Conservation (phyloP, 2,329 filamentous ascomycete genomes). For the Monosporascus cannonballus region DNA sequence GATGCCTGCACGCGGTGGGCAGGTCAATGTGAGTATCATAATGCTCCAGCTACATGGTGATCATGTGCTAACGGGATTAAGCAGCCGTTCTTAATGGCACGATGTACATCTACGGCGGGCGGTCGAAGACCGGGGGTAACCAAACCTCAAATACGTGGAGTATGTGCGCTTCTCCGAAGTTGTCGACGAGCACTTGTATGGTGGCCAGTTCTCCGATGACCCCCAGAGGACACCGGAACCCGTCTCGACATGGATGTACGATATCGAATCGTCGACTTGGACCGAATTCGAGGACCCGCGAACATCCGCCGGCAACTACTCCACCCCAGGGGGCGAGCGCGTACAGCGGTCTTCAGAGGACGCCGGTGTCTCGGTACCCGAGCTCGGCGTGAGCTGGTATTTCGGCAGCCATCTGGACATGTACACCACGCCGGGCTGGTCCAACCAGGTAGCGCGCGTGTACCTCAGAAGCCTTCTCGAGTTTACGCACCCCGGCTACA, state of each 20-base stretch:
- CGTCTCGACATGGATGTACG: conserved; percentile 65
- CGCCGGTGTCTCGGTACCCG: conserved; percentile 63
- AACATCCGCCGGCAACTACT: conserved; percentile 58
- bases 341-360: conserved; percentile 70
- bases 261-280: conserved; percentile 55
- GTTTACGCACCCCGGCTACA: conserved; percentile 66
- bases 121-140: conserved; percentile 49
- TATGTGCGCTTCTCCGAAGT: conserved; percentile 29
- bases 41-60: not conserved
- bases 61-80: conserved; percentile 26
- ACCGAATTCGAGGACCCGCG: conserved; percentile 53
- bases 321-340: conserved; percentile 45
- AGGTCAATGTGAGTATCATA: conserved; percentile 46
- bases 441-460: conserved; percentile 53
- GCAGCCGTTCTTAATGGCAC: conserved; percentile 67
- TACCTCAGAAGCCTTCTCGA: conserved; percentile 72
- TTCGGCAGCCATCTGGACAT: conserved; percentile 71
- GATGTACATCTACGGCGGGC: conserved; percentile 69
- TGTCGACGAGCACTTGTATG: conserved; percentile 45
- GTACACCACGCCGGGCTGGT: conserved; percentile 58
- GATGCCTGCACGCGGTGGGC: conserved; percentile 60
- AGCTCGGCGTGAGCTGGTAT: conserved; percentile 67
- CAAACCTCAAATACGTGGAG: conserved; percentile 65
- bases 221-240: conserved; percentile 50
- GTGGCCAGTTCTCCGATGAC: conserved; percentile 64